Conservation (phyloP, 2,329 filamentous ascomycete species). For the Colletotrichum endophyticum region DNA sequence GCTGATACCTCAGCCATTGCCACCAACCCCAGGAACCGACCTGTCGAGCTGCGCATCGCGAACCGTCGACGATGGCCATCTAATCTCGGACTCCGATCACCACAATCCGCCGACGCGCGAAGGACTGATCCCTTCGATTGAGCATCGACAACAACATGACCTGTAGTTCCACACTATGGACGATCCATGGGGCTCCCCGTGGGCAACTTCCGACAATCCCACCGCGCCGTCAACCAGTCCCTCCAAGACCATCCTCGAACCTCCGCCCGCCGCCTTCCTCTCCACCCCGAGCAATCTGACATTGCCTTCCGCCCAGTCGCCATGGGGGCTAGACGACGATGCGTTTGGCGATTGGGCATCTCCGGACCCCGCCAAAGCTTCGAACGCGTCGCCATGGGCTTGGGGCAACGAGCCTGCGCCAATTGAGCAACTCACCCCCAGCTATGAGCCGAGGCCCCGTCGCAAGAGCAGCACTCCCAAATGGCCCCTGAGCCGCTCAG, state of each 20-base stretch:
- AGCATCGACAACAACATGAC: constrained; percentile 10
- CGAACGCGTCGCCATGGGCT: constrained; percentile 16
- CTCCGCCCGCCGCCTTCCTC: constrained; percentile 47
- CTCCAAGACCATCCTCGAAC: constrained; percentile 40
- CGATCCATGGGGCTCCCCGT: constrained; percentile 68
- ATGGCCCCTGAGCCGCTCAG: constrained; percentile 42
- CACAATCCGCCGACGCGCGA: background rate
- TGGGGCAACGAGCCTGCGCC: constrained; percentile 6
- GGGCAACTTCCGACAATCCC: constrained; percentile 49
- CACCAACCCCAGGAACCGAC: background rate
- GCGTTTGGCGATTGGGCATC: constrained; percentile 43
- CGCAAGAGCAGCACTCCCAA: constrained; percentile 42
- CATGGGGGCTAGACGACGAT: constrained; percentile 45
- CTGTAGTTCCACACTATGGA: constrained; percentile 49
- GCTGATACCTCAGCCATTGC: background rate
- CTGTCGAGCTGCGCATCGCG: background rate
- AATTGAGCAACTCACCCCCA: constrained; percentile 29
- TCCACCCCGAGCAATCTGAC: constrained; percentile 29
- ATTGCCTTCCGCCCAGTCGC: constrained; percentile 36
- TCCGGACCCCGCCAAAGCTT: constrained; percentile 27
- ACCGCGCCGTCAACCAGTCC: constrained; percentile 27
- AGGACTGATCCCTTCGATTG: background rate
- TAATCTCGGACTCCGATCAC: background rate
- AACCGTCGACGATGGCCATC: background rate
- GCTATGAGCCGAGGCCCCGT: constrained; percentile 33